Evolutionary conservation across 1,284 basidiomycete genomes (phyloP).

Genomic region (Coniophora puteana): DNA sequence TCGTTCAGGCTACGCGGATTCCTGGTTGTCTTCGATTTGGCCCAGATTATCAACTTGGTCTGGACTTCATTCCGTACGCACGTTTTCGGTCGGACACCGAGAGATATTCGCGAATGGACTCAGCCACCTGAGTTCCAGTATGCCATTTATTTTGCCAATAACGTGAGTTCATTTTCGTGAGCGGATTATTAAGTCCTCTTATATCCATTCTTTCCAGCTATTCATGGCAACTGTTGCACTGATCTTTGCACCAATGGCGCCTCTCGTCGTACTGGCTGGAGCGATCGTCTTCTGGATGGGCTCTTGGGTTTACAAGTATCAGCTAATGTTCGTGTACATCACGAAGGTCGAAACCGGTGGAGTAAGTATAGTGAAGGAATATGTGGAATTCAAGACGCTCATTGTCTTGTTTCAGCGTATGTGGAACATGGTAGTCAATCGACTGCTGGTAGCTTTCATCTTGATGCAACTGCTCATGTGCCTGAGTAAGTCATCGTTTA

Average conservation of each 20-base stretch:
- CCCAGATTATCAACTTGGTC: conserved; percentile 90
- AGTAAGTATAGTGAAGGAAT: conserved; percentile 41
- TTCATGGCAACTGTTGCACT: conserved; percentile 87
- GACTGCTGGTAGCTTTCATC: conserved; percentile 69
- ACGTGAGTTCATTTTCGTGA: conserved; percentile 36
- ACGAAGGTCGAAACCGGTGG: conserved; percentile 90
- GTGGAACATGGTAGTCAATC: conserved; percentile 91
- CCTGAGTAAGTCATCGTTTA: conserved; percentile 60
- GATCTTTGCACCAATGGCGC: conserved; percentile 90
- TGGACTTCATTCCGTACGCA: conserved; percentile 83
- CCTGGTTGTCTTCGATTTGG: conserved; percentile 91
- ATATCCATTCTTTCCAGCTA: conserved; percentile 41
- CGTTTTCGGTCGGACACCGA: conserved; percentile 91
- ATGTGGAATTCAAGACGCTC: conserved; percentile 1
- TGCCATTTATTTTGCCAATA: conserved; percentile 64
- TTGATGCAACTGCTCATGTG: conserved; percentile 87
- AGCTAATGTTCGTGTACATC: conserved; percentile 90
- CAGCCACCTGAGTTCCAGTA: conserved; percentile 93
- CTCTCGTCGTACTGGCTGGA: conserved; percentile 76
- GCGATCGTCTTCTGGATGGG: conserved; percentile 82
- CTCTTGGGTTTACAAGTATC: conserved; percentile 85
- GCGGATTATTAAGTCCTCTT: conserved; percentile 5
- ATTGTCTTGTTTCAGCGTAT: conserved; percentile 54
- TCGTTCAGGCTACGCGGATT: conserved; percentile 81
- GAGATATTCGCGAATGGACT: conserved; percentile 95